These are phyloP conservation scores for Micractinium conductrix DNA, from an alignment of 139 green algal genomes.

Conservation along the genomic window DNA sequence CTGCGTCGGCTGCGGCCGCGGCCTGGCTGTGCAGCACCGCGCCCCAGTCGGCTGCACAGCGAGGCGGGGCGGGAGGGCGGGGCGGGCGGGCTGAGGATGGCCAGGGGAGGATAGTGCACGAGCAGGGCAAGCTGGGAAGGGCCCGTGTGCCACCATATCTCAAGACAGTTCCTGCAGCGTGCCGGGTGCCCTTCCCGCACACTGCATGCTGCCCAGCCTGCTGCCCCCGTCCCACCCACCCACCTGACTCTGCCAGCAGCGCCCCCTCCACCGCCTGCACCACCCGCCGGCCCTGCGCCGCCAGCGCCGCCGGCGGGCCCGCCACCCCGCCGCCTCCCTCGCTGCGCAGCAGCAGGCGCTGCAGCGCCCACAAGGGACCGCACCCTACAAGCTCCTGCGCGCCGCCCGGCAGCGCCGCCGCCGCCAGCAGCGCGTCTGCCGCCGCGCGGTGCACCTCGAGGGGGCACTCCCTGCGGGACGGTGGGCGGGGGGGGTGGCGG, in stretches of 20 bases:
- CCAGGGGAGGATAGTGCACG: background rate
- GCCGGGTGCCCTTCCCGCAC: too few relatives aligned
- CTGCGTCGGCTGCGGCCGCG: background rate
- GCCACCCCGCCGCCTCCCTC: background rate
- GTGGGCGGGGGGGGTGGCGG: too few relatives aligned
- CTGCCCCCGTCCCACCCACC: background rate
- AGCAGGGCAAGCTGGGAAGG: background rate
- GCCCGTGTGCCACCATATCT: too few relatives aligned
- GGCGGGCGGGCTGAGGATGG: background rate
- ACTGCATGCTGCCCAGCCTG: background rate
- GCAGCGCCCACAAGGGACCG: background rate
- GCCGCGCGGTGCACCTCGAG: background rate
- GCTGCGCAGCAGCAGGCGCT: background rate
- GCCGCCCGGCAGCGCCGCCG: background rate
- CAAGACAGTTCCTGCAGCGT: too few relatives aligned
- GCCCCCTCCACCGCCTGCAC: background rate
- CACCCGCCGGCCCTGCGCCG: background rate
- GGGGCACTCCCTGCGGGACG: background rate
- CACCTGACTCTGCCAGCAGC: conserved; percentile 5
- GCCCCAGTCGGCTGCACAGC: background rate
- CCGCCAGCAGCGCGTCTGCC: background rate
- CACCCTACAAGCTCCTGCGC: background rate
- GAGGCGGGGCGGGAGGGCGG: background rate
- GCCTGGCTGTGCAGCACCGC: background rate
- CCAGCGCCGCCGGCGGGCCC: background rate